Base-by-base conservation (phyloP, 768 basidiomycete genomes). In the Suillus americanus region DNA sequence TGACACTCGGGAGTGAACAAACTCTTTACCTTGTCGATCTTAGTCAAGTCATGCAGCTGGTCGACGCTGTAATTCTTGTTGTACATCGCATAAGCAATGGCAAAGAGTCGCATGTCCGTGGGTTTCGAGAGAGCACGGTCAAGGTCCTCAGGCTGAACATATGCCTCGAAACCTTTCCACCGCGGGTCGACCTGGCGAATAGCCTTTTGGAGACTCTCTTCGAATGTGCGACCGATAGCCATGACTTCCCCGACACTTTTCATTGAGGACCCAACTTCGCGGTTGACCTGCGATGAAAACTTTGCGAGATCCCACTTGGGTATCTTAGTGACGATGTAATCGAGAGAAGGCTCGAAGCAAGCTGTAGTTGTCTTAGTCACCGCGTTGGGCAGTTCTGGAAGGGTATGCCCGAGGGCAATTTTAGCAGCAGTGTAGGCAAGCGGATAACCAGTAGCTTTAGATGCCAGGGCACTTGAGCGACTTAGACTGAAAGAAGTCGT, bases 231-330 rank as follows among this genome's bases (percentile, higher is more conserved):
- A 43, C 97, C 97, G 71, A 99, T 98, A 69, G 97, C 97, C 97
- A 99, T 99, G 73, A 99, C 97, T 78, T 99, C 97, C 62, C 97
- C 97, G 62, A 99, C 97, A 18, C 94, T 95, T 79, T 99, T 99
- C 97, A 99, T 99, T 20, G 97, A 88, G 3, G 96, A 98, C 30
- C 97, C 97, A 61, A 99, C 89, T 74, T 94, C 89, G 67, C 97
- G 90, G 74, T 97, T 89, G 64, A 99, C 97, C 72, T 97, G 93
- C 46, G 89, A 80, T 25, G 91, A 91, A 83, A 99, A 99, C 78
- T 99, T 99, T 68, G 96, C 95, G 63, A 99, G 82, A 80, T 99
- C 97, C 97, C 97, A 99, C 77, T 98, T 98, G 66, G 97, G 97
- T 68, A 99, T 99, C 80, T 99, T 99, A 57, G 95, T 97, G 65